Conservation (phyloP, 306 rosid genomes). For the Sicyos edulis region DNA sequence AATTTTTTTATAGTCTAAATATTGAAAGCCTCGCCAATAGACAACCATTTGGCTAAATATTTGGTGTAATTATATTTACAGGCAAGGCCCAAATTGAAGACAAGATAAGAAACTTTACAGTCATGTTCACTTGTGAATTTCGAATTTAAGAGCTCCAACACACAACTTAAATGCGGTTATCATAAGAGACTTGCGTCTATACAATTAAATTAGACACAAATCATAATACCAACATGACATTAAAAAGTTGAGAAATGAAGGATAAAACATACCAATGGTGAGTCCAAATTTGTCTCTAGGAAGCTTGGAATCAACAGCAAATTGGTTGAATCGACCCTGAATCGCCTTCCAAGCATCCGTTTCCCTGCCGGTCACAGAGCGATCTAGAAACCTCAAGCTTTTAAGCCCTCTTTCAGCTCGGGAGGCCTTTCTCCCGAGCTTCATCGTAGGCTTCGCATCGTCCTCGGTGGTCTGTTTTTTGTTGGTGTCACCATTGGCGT, state of each 20-base stretch:
- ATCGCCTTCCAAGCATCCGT: slow-evolving; percentile 57
- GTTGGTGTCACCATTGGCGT: not conserved
- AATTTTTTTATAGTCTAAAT: too few relatives aligned
- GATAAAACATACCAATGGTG: slow-evolving; percentile 55
- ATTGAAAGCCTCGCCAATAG: too few relatives aligned
- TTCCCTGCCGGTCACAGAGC: slow-evolving; percentile 64
- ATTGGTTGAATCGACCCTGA: slow-evolving; percentile 45
- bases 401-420: slow-evolving; percentile 60
- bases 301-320: slow-evolving; percentile 44
- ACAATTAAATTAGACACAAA: too few relatives aligned
- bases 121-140: too few relatives aligned
- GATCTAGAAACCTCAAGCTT: slow-evolving; percentile 66
- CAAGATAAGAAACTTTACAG: too few relatives aligned
- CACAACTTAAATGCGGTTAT: too few relatives aligned
- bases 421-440: slow-evolving; percentile 33
- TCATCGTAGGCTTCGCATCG: slow-evolving; percentile 12
- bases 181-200: too few relatives aligned
- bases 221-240: too few relatives aligned
- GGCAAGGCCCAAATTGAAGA: too few relatives aligned
- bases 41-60: too few relatives aligned
- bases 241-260: not conserved
- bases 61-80: too few relatives aligned
- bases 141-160: too few relatives aligned
- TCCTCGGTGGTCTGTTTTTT: slow-evolving; percentile 16
- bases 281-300: slow-evolving; percentile 61